Conservation (phyloP, 176 grass and related monocot genomes). For the Triticum turgidum region DNA sequence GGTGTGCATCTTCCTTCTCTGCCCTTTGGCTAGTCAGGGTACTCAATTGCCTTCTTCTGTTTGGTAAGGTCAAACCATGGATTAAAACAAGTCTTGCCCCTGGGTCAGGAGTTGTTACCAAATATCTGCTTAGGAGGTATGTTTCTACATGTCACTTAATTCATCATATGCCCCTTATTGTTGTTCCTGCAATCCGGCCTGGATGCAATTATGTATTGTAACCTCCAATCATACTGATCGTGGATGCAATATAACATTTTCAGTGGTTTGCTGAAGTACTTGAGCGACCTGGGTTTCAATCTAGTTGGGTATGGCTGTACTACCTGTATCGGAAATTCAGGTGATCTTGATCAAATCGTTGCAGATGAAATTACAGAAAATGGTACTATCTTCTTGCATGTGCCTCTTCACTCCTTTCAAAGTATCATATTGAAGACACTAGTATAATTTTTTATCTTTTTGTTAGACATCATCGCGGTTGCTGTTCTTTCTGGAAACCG, state of each 20-base stretch:
- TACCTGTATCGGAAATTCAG: slow-evolving; percentile 61
- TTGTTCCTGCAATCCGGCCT: neutral
- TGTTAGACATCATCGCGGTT: slow-evolving; percentile 50
- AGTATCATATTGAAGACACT: neutral
- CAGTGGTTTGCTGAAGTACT: slow-evolving; percentile 57
- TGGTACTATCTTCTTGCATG: slow-evolving; percentile 26
- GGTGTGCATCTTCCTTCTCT: neutral
- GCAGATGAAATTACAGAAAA: slow-evolving; percentile 49
- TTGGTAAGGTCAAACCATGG: slow-evolving; percentile 60
- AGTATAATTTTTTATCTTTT: neutral
- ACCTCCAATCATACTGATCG: neutral
- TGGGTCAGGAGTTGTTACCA: slow-evolving; percentile 67
- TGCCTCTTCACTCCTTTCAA: neutral
- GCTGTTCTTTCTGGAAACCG: slow-evolving; percentile 60
- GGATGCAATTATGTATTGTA: neutral
- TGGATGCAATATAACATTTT: slow-evolving; percentile 5
- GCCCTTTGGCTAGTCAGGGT: neutral
- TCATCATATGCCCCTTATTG: neutral
- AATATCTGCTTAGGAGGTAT: slow-evolving; percentile 63
- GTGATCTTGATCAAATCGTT: slow-evolving; percentile 55
- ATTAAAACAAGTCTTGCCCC: slow-evolving; percentile 66
- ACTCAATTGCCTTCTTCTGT: neutral
- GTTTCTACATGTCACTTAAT: neutral
- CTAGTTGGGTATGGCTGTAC: slow-evolving; percentile 64
- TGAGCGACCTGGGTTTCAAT: slow-evolving; percentile 52